Percentiles rank a stretch among this genome's conserved stretches.
phyloP scores from a whole-genome alignment of 2,329 filamentous ascomycete species.

The Boeremia lycopersici region DNA sequence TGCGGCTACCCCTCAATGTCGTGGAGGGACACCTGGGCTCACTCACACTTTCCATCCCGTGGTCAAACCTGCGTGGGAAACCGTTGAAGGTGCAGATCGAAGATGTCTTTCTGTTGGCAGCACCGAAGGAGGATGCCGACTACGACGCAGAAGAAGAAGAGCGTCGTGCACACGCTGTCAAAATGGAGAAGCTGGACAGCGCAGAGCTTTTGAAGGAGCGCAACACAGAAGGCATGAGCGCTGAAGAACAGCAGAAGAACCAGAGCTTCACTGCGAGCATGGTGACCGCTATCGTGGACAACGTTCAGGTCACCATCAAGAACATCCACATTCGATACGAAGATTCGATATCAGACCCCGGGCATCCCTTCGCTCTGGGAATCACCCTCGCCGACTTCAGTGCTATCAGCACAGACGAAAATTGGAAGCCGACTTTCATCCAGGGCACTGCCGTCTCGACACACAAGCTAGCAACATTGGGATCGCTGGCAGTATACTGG shows the following conservation, averaged over 20 bases:
- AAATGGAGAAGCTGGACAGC: slow-evolving; percentile 98
- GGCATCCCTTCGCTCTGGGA: slow-evolving; percentile 92
- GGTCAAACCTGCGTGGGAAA: slow-evolving; percentile 94
- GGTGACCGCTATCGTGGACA: slow-evolving; percentile 96
- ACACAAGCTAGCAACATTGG: slow-evolving; percentile 91
- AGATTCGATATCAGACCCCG: slow-evolving; percentile 92
- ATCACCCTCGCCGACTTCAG: slow-evolving; percentile 95
- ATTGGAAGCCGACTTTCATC: slow-evolving; percentile 96
- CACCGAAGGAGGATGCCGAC: slow-evolving; percentile 91
- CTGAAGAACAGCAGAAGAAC: slow-evolving; percentile 95
- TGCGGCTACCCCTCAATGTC: slow-evolving; percentile 95
- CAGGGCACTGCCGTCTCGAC: slow-evolving; percentile 82
- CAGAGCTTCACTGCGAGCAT: slow-evolving; percentile 97
- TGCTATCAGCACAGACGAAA: slow-evolving; percentile 90
- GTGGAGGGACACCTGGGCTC: slow-evolving; percentile 92
- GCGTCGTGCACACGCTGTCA: slow-evolving; percentile 82
- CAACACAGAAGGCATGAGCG: slow-evolving; percentile 88
- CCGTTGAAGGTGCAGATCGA: slow-evolving; percentile 95
- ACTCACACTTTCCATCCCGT: slow-evolving; percentile 91
- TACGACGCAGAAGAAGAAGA: slow-evolving; percentile 95
- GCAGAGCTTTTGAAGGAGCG: slow-evolving; percentile 93
- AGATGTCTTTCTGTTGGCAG: slow-evolving; percentile 94
- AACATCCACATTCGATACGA: slow-evolving; percentile 99
- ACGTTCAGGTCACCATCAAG: slow-evolving; percentile 95
- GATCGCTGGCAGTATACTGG: slow-evolving; percentile 94